A percentile compares a stretch with the other conserved stretches of the same genome.
phyloP scores from a whole-genome alignment of 352 stramenopile species.

The Aphanomyces cochlioides region DNA sequence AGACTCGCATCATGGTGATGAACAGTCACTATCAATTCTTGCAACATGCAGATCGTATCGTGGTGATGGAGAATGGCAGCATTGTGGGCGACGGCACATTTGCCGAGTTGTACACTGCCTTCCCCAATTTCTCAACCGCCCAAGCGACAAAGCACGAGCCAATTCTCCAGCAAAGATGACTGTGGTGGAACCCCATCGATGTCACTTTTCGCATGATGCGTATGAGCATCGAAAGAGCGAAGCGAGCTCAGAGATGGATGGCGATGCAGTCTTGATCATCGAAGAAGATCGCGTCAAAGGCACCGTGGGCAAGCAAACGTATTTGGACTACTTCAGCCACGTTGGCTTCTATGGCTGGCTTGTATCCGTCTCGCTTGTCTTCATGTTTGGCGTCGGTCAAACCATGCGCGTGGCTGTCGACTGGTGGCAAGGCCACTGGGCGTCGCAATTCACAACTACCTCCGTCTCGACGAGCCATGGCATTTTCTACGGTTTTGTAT shows the following conservation, averaged over 20 bases:
- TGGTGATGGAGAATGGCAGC: conserved; percentile 68
- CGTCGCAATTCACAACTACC: no score
- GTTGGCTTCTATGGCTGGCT: background rate
- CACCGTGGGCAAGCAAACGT: background rate
- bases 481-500: no score
- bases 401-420: background rate
- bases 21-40: conserved; percentile 93
- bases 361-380: background rate
- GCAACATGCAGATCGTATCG: conserved; percentile 45
- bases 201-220: no score
- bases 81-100: conserved; percentile 77
- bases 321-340: conserved; percentile 9
- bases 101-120: conserved; percentile 42
- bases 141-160: no score
- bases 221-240: no score
- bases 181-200: no score
- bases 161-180: no score
- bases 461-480: no score
- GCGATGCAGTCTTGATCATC: background rate
- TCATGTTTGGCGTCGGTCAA: background rate
- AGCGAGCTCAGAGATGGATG: no score
- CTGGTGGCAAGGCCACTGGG: conserved; percentile 7
- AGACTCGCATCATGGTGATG: conserved; percentile 88
- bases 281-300: background rate
- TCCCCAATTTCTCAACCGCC: no score